A percentile compares a stretch with the other conserved stretches of the same genome.
phyloP scores from a whole-genome alignment of 2,329 filamentous ascomycete species.

The Colletotrichum sidae region DNA sequence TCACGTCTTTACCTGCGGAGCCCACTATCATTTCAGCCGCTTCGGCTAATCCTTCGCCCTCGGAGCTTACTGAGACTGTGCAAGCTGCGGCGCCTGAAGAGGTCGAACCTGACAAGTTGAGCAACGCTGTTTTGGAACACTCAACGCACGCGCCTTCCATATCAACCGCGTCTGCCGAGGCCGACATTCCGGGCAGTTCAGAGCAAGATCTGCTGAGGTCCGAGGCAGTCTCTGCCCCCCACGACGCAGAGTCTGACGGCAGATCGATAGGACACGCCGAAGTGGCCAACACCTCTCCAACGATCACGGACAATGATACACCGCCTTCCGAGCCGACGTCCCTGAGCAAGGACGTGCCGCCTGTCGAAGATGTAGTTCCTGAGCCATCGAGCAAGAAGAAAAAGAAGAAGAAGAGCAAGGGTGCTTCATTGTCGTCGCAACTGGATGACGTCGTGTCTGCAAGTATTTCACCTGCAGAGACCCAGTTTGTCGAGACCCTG shows the following conservation, averaged over 20 bases:
- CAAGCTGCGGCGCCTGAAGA: no score
- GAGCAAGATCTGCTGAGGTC: no score
- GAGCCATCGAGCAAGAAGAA: conserved; percentile 40
- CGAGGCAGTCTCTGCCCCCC: no score
- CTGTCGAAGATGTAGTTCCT: conserved; percentile 22
- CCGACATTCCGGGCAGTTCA: no score
- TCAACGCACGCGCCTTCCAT: no score
- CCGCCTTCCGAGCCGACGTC: conserved; percentile 10
- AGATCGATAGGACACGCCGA: background rate
- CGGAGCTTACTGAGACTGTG: no score
- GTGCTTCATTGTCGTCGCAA: conserved; percentile 6
- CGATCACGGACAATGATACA: background rate
- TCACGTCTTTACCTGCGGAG: no score
- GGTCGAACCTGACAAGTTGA: no score
- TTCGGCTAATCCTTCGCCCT: no score
- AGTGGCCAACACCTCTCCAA: background rate
- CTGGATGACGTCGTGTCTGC: conserved; percentile 7
- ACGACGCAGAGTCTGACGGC: background rate
- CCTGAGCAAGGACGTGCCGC: background rate
- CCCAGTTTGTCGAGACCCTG: conserved; percentile 6
- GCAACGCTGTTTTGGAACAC: no score
- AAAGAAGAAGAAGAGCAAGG: conserved; percentile 40
- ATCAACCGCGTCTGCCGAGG: background rate
- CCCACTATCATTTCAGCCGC: no score
- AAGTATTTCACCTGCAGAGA: conserved; percentile 19